Evolutionary conservation across 768 basidiomycete species (phyloP), one percentile per base, ranked within the genome.

Genomic region (Sarcodon aspratus): DNA sequence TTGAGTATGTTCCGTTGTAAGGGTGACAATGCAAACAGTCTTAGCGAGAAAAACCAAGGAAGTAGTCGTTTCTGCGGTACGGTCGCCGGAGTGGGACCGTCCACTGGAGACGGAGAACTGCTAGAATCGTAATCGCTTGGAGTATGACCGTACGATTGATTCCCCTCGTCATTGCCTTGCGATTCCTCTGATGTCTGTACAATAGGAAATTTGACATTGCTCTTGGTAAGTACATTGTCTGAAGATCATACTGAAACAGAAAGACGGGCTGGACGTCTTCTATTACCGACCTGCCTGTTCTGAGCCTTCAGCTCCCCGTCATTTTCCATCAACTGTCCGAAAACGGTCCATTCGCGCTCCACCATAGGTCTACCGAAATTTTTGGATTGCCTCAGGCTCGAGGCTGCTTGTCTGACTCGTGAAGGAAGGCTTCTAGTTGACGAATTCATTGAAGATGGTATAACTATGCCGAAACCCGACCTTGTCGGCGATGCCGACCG

Each of bases 1-100:
- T 98, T 97, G 54, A 95, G 65, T 40, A 96, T 77, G 58, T 88
- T 90, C 36, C 77, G 75, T 49, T 80, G 72, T 31, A 82, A 52
- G 13, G 74, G 54, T 2, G 81, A 66, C 34, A 83, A 54, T 10
- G 64, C 52, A 5, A 74, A 72, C 36, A 57, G 8, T 13, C 27
- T 46, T 13, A 18, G 44, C 6, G 46, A 11, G 4, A 33, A 36
- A 15, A 18, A 49, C 51, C 55, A 49, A 7, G n/a, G n/a, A n/a
- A n/a, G n/a, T n/a, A 18, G 38, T 38, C 31, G 34, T 7, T 44
- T 45, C 48, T 47, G 36, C 13, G 15, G n/a, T 34, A 11, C 7
- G n/a, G 21, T 21, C 15, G 45, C 43, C 3, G 46, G 45, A 17
- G 36, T 36, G 8, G 43, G 9, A n/a, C 13, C 12, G n/a, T n/a